Conservation (phyloP, 768 basidiomycete species). For the Psilocybe subaeruginosa region DNA sequence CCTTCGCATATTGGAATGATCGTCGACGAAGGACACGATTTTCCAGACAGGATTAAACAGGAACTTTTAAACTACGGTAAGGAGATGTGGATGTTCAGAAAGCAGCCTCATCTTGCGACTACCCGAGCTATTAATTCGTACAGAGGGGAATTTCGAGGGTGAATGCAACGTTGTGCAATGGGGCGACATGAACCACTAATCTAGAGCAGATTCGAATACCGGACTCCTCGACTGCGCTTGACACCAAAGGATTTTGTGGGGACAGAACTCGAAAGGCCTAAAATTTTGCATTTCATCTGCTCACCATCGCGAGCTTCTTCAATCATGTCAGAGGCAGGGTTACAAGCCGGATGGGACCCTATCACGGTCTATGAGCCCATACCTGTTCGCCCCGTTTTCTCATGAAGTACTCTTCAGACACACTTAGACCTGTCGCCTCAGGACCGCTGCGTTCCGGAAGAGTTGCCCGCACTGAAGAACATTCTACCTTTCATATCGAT, state of each 20-base stretch:
- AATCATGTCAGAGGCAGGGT: constrained; percentile 74
- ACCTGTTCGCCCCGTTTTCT: constrained; percentile 48
- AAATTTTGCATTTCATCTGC: constrained; percentile 81
- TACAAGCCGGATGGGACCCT: constrained; percentile 65
- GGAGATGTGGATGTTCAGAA: constrained; percentile 80
- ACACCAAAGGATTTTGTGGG: constrained; percentile 67
- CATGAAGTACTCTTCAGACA: not conserved
- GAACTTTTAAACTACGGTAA: constrained; percentile 63
- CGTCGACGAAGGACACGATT: constrained; percentile 80
- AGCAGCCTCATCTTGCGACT: constrained; percentile 56
- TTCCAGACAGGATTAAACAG: constrained; percentile 59
- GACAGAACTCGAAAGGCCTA: constrained; percentile 54
- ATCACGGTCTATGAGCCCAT: constrained; percentile 83
- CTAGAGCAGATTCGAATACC: constrained; percentile 69
- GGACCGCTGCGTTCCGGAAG: constrained; percentile 80
- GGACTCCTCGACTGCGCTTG: constrained; percentile 71
- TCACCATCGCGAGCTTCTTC: constrained; percentile 71
- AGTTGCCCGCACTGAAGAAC: constrained; percentile 66
- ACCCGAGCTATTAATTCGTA: constrained; percentile 79
- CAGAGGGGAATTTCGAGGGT: constrained; percentile 74
- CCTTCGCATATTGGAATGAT: constrained; percentile 76
- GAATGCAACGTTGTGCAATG: constrained; percentile 14
- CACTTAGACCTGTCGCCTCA: constrained; percentile 25
- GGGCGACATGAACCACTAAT: constrained; percentile 1
- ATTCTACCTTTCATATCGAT: constrained; percentile 65